Percentiles rank a stretch among this genome's conserved stretches.
phyloP scores from a whole-genome alignment of 73 alveolate genomes.

The Paramecium sexaurelia region DNA sequence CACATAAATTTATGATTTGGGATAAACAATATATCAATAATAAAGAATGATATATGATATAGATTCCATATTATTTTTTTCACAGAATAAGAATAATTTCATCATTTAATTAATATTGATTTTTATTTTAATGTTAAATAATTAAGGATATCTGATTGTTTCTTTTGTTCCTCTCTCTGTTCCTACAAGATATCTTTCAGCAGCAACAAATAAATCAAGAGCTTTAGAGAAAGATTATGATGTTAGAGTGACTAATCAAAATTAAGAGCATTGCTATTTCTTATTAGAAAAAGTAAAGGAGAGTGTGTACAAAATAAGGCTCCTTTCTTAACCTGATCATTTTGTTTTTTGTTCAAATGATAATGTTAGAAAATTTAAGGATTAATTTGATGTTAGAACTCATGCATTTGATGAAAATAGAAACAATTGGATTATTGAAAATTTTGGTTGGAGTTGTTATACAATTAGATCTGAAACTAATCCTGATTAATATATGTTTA shows the following conservation, averaged over 20 bases:
- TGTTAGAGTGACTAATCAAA: conserved; percentile 11
- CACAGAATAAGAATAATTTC: background rate
- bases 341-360: conserved; percentile 57
- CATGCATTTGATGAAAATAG: conserved; percentile 17
- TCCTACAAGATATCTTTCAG: background rate
- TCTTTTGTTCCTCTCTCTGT: background rate
- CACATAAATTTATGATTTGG: too few species aligned
- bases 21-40: too few species aligned
- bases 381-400: background rate
- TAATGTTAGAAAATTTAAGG: conserved; percentile 26
- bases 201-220: conserved; percentile 34
- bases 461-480: conserved; percentile 19
- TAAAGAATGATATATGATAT: too few species aligned
- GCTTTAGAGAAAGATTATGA: conserved; percentile 40
- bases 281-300: background rate
- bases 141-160: background rate
- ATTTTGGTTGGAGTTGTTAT: background rate
- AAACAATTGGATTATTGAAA: conserved; percentile 38
- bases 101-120: background rate
- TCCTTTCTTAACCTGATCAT: conserved; percentile 18
- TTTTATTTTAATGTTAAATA: background rate
- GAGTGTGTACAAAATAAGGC: background rate
- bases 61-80: background rate
- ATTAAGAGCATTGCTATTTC: background rate
- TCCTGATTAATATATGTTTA: background rate